Evolutionary conservation across 176 grass and related monocot genomes (phyloP), one percentile per base, ranked within the genome.

Genomic region (Ensete glaucum): DNA sequence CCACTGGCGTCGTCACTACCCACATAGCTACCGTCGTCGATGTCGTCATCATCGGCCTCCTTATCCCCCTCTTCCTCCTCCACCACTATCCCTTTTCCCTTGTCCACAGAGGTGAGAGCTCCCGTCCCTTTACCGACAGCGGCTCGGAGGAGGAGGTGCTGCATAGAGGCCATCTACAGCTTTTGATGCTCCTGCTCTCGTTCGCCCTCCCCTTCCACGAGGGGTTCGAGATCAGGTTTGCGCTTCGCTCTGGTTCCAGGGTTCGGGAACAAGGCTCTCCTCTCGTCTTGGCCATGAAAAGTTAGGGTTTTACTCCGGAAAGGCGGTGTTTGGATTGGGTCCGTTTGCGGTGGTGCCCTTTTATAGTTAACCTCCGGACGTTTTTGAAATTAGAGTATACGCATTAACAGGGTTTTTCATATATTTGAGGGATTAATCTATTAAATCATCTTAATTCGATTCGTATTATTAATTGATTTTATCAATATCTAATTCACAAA

Each of bases 71-170:
- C 85, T 24, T 90, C 84, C 54, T 81, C 85, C 19, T 83, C 59
- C 23, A 91, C 82, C 83, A 88, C 85, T 85, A 88, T 88, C 3
- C 89, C 89, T 74, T 91, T 91, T 27, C 85, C 89, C 81, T 88
- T 88, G 75, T 85, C 81, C 50, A 67, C 78, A 1, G 83, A 65
- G 9, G 66, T 25, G n/a, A 80, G 73, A 10, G 11, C 77, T 27
- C 55, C 85, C 67, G 13, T 76, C 80, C 77, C n/a, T 27, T 22
- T 3, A n/a, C 13, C 70, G 43, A 11, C 16, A 9, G 1, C 19
- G 8, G 19, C 10, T 2, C 3, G 29, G 29, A 34, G 50, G 29
- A 34, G 50, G 50, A 72, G 26, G 17, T n/a, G 48, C 50, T 1
- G 9, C 5, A 5, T 8, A 23, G 9, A 21, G 27, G 17, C 27